Conservation (phyloP, 129 eudicot genomes). For the Kitagawia praeruptora region DNA sequence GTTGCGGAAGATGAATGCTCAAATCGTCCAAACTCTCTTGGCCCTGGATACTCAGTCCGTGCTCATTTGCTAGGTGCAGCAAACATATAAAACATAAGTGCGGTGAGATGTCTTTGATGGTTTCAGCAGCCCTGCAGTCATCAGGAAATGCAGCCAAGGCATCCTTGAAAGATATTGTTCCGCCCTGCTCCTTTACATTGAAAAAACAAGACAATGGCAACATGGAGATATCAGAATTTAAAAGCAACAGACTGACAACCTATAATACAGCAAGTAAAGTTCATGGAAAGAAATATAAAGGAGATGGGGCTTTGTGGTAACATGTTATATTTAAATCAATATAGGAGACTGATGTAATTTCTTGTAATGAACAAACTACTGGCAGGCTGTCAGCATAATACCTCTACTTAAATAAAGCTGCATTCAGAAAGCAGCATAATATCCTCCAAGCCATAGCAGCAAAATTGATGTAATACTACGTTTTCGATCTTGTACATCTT, state of each 20-base stretch:
- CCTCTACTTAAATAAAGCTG: neutral
- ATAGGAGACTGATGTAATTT: neutral
- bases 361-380: neutral
- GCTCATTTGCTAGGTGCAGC: slow-evolving; percentile 73
- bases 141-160: slow-evolving; percentile 38
- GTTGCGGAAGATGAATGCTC: slow-evolving; percentile 33
- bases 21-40: slow-evolving; percentile 48
- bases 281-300: neutral
- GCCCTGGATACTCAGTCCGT: slow-evolving; percentile 51
- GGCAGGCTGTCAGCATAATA: neutral
- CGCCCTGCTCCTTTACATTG: slow-evolving; percentile 29
- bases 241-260: neutral
- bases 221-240: neutral
- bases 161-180: slow-evolving; percentile 48
- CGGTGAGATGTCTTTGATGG: slow-evolving; percentile 45
- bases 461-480: neutral
- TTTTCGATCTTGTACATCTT: neutral
- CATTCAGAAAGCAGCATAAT: neutral
- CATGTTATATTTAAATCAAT: neutral
- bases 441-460: neutral
- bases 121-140: slow-evolving; percentile 38
- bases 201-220: neutral
- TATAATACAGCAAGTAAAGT: neutral
- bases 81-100: slow-evolving; percentile 75
- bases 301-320: neutral